Evolutionary conservation across 2,329 filamentous ascomycete species (phyloP), one percentile per base, ranked within the genome.

Genomic region (Colletotrichum chlorophyti): DNA sequence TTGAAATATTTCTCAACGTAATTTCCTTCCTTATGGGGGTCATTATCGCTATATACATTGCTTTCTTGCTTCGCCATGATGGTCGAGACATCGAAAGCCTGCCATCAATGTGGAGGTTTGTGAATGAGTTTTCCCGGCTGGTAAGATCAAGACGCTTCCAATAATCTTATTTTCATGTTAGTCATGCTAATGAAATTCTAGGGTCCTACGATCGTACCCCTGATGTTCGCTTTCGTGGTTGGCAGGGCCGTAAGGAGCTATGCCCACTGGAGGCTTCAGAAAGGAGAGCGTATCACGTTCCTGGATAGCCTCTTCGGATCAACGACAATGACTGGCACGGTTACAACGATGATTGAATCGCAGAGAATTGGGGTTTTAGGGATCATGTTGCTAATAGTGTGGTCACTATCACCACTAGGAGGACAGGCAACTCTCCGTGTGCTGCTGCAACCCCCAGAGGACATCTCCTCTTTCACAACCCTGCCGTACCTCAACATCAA

Each of bases 231-330:
- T n/a, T 49, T 49, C n/a, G 34, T 38, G 12, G 15, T 38, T 5
- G 46, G 46, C 6, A 26, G 46, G 17, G 7, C 32, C n/a, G 26
- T 38, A 9, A 24, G 31, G 34, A 49, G 46, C 24, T 49, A 17
- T 19, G 46, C 46, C 15, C 46, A 49, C 15, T 49, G 46, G 46
- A 24, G 46, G 32, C 23, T 49, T 14, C 46, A 49, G 19, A n/a
- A 27, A 29, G 46, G 46, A 10, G 34, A 49, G 23, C 21, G 31
- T 11, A 15, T 49, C 11, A 23, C 32, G 15, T 21, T 49, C 24
- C 29, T 49, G 34, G 34, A 49, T 15, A 38, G 23, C 17, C 46
- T 49, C 12, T 37, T 49, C 15, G 46, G 34, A 19, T 38, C 46
- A 1, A 38, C 32, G n/a, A 49, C 46, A 8, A 49, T 49, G 46